Percentiles rank a stretch among this genome's conserved stretches.
Evolutionary conservation across 805 yeast species (phyloP).

Genomic region (Teunomyces lycoperdinae): DNA sequence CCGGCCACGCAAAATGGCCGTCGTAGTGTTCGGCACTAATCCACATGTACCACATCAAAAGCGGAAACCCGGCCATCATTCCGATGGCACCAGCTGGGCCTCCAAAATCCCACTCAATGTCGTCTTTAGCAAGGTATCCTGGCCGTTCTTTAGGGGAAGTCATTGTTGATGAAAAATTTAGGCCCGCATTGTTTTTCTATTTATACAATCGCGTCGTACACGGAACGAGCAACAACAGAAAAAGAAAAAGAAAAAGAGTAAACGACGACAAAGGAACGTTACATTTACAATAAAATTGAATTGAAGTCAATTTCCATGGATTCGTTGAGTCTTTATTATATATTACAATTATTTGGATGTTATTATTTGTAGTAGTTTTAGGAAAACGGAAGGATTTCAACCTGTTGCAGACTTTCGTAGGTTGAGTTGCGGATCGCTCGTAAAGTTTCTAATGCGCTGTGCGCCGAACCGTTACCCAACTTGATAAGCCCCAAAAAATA

Average conservation of each 20-base stretch:
- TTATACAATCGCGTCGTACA: neutral
- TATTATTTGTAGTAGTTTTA: neutral
- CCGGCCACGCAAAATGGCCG: slow-evolving; percentile 72
- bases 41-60: slow-evolving; percentile 97
- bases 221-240: neutral
- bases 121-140: slow-evolving; percentile 40
- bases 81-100: slow-evolving; percentile 87
- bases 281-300: too few relatives aligned
- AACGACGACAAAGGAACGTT: neutral
- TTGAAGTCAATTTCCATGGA: too few relatives aligned
- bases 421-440: slow-evolving; percentile 4
- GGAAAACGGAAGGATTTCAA: slow-evolving; percentile 7
- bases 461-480: slow-evolving; percentile 22
- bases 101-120: slow-evolving; percentile 86
- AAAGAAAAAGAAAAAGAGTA: too few relatives aligned
- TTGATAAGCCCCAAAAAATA: slow-evolving; percentile 21
- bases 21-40: slow-evolving; percentile 76
- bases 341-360: too few relatives aligned
- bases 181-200: neutral
- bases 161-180: neutral
- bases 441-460: slow-evolving; percentile 6
- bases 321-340: too few relatives aligned
- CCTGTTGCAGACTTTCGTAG: too few relatives aligned
- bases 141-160: slow-evolving; percentile 13
- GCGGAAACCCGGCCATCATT: slow-evolving; percentile 91